Conservation (phyloP, 345 rosid genomes). For the Hypericum androsaemum region DNA sequence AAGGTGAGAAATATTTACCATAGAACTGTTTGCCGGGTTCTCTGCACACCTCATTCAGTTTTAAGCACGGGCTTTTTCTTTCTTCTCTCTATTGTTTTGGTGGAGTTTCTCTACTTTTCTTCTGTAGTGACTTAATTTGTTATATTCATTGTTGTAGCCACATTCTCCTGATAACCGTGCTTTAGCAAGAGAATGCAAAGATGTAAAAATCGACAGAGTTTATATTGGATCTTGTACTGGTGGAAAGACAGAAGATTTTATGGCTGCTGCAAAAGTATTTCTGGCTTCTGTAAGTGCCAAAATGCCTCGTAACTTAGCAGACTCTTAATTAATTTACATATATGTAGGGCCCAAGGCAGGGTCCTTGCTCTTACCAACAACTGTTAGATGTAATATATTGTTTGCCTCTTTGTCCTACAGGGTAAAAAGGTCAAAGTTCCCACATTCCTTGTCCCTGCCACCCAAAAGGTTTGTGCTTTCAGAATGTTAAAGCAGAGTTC, state of each 20-base stretch:
- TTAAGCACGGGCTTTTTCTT: too few species aligned
- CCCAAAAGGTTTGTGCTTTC: conserved; percentile 54
- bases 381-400: not conserved
- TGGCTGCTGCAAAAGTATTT: conserved; percentile 90
- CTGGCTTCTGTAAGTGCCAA: conserved; percentile 57
- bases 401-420: conserved; percentile 32
- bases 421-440: conserved; percentile 89
- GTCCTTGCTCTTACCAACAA: not conserved
- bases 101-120: not conserved
- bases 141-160: conserved; percentile 47
- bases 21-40: too few species aligned
- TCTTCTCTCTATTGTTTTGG: not conserved
- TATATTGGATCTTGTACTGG: conserved; percentile 99
- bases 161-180: conserved; percentile 98
- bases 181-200: conserved; percentile 96
- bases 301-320: not conserved
- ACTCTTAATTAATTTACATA: too few species aligned
- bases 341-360: too few species aligned
- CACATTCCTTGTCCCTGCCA: conserved; percentile 94
- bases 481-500: too few species aligned
- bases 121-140: conserved; percentile 4
- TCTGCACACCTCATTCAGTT: too few species aligned
- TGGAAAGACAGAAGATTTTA: conserved; percentile 87
- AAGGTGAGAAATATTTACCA: conserved; percentile 42
- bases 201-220: conserved; percentile 95